Percentiles rank a stretch among this genome's conserved stretches.
These are phyloP conservation scores for Cladorrhinum sp. DNA, from an alignment of 2,329 filamentous ascomycete species.

Conservation along the genomic window DNA sequence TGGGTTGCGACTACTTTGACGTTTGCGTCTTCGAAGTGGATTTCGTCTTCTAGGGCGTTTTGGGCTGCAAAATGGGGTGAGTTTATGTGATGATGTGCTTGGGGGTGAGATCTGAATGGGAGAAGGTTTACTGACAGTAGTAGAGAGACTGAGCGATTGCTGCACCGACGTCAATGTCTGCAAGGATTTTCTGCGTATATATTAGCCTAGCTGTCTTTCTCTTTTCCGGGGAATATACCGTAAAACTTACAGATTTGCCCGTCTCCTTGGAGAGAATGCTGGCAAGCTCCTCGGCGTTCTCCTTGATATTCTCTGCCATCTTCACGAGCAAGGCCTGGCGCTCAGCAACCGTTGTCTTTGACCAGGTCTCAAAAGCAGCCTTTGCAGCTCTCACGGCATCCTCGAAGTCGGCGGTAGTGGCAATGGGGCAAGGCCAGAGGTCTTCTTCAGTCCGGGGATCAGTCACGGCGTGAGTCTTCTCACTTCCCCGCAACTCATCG, in stretches of 20 bases:
- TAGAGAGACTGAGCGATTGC: slow-evolving; percentile 2
- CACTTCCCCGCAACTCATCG: slow-evolving; percentile 37
- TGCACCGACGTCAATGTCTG: slow-evolving; percentile 6
- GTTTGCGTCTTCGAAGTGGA: slow-evolving; percentile 37
- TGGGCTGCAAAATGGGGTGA: background rate
- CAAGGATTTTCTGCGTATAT: background rate
- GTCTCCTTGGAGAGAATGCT: slow-evolving; percentile 47
- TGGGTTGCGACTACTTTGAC: slow-evolving; percentile 3
- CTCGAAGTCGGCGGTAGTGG: slow-evolving; percentile 41
- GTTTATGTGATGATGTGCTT: background rate
- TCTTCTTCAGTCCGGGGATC: slow-evolving; percentile 45
- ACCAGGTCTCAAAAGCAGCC: slow-evolving; percentile 47
- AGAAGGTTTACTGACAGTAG: background rate
- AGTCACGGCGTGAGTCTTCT: slow-evolving; percentile 36
- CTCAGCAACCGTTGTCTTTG: slow-evolving; percentile 41
- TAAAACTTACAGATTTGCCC: slow-evolving; percentile 48
- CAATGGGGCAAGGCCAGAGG: slow-evolving; percentile 45
- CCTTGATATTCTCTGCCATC: slow-evolving; percentile 40
- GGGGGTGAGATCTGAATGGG: background rate
- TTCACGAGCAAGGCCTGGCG: slow-evolving; percentile 40
- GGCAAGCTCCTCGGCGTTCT: slow-evolving; percentile 42
- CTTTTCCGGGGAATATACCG: background rate
- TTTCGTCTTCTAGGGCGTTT: slow-evolving; percentile 41
- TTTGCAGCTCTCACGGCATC: slow-evolving; percentile 45
- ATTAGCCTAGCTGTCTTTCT: background rate